phyloP scores from a whole-genome alignment of 345 rosid genomes.

The Dovyalis caffra region DNA sequence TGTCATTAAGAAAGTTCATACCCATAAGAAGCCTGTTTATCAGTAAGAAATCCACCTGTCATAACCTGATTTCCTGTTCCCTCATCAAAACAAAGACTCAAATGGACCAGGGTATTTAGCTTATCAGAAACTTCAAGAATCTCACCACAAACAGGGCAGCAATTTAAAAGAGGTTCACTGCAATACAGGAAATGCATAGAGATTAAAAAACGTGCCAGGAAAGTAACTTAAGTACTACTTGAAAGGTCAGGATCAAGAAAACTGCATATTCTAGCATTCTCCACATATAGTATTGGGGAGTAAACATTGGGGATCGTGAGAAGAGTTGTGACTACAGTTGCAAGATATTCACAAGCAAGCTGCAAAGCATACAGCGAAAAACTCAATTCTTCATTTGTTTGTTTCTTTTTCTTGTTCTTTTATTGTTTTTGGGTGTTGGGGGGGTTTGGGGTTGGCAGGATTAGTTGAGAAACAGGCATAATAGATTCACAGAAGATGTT shows the following conservation, averaged over 20 bases:
- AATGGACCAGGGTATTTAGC: slow-evolving; percentile 79
- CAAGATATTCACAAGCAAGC: background rate
- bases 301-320: background rate
- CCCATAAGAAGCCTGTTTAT: slow-evolving; percentile 93
- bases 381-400: background rate
- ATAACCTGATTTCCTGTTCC: slow-evolving; percentile 93
- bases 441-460: too few species aligned
- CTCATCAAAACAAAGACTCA: slow-evolving; percentile 91
- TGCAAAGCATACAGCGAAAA: background rate
- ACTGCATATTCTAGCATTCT: background rate
- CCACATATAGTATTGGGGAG: background rate
- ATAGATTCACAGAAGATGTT: background rate
- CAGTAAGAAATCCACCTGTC: slow-evolving; percentile 97
- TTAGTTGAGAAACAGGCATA: too few species aligned
- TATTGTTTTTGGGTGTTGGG: too few species aligned
- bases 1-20: slow-evolving; percentile 28
- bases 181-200: slow-evolving; percentile 14
- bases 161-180: slow-evolving; percentile 78
- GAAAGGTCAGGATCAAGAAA: slow-evolving; percentile 1
- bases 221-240: background rate
- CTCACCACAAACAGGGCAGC: slow-evolving; percentile 92
- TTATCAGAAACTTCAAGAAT: slow-evolving; percentile 63
- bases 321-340: background rate
- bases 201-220: background rate
- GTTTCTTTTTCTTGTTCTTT: too few species aligned